Percentiles rank a stretch among this genome's conserved stretches.
Evolutionary conservation across 2,329 filamentous ascomycete species (phyloP).

Genomic region (Emericellopsis cladophorae): DNA sequence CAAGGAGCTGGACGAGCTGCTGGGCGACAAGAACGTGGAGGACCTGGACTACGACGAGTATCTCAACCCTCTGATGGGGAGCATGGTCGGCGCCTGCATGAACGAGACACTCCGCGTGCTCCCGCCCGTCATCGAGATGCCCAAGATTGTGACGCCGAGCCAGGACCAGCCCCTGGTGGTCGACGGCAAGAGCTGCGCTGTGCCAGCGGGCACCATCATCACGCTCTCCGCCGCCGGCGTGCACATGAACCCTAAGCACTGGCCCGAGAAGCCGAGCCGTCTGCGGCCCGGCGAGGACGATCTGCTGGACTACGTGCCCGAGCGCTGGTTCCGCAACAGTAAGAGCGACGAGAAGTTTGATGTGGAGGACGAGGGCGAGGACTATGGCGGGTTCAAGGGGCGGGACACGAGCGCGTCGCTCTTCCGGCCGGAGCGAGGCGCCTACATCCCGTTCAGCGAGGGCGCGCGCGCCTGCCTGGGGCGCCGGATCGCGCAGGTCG

Average conservation of each 20-base stretch:
- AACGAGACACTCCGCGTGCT: constrained; percentile 66
- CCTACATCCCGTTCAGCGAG: constrained; percentile 46
- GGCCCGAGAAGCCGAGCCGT: constrained; percentile 44
- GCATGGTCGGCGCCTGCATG: constrained; percentile 62
- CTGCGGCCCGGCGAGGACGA: constrained; percentile 35
- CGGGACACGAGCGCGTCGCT: constrained; percentile 49
- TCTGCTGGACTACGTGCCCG: constrained; percentile 55
- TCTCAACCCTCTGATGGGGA: constrained; percentile 52
- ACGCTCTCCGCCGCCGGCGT: constrained; percentile 40
- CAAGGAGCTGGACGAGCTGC: constrained; percentile 52
- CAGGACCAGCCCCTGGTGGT: constrained; percentile 45
- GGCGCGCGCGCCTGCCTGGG: constrained; percentile 45
- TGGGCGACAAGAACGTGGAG: constrained; percentile 37
- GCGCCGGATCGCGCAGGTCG: constrained; percentile 44
- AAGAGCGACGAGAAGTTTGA: constrained; percentile 5
- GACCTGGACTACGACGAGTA: constrained; percentile 61
- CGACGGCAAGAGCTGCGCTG: constrained; percentile 40
- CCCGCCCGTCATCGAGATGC: constrained; percentile 59
- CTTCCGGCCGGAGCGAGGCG: constrained; percentile 44
- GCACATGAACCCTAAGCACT: constrained; percentile 61
- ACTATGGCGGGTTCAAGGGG: constrained; percentile 46
- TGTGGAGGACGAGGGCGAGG: constrained; percentile 26
- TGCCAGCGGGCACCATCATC: constrained; percentile 45
- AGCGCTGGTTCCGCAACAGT: constrained; percentile 51
- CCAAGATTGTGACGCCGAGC: constrained; percentile 44